Percentiles rank a stretch among this genome's conserved stretches.
phyloP scores from a whole-genome alignment of 805 yeast species.

The Metschnikowia amazonensis region DNA sequence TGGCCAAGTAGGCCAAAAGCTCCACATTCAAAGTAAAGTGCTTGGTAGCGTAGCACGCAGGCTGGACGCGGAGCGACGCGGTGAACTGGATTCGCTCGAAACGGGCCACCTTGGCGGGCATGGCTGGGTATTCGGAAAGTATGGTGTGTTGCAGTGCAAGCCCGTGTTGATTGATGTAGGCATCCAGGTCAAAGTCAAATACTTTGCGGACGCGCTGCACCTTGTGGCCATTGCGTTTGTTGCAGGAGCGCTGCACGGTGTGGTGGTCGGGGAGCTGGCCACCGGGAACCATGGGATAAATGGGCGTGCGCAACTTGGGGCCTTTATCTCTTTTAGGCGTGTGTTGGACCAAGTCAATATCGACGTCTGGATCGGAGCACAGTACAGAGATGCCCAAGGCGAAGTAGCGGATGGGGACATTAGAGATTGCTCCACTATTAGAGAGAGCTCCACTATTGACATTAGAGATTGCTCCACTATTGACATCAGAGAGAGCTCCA shows the following conservation, averaged over 20 bases:
- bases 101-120: slow-evolving; percentile 49
- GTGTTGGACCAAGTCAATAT: slow-evolving; percentile 56
- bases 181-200: slow-evolving; percentile 40
- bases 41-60: slow-evolving; percentile 25
- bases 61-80: slow-evolving; percentile 43
- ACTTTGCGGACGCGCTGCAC: slow-evolving; percentile 47
- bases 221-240: slow-evolving; percentile 52
- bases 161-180: not conserved
- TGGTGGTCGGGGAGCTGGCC: slow-evolving; percentile 55
- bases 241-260: slow-evolving; percentile 54
- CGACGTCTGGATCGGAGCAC: slow-evolving; percentile 45
- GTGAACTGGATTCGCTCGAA: slow-evolving; percentile 68
- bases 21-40: slow-evolving; percentile 52
- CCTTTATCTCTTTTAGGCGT: slow-evolving; percentile 74
- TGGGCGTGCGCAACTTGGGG: slow-evolving; percentile 62
- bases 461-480: too few species aligned
- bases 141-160: not conserved
- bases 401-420: slow-evolving; percentile 7
- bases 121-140: slow-evolving; percentile 8
- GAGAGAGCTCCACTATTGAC: too few species aligned
- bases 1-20: slow-evolving; percentile 41
- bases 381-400: slow-evolving; percentile 47
- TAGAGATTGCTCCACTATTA: too few species aligned
- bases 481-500: too few species aligned
- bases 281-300: slow-evolving; percentile 54